Evolutionary conservation across 2,329 filamentous ascomycete genomes (phyloP), one percentile per base, ranked within the genome.

Genomic region (Trichoderma breve): DNA sequence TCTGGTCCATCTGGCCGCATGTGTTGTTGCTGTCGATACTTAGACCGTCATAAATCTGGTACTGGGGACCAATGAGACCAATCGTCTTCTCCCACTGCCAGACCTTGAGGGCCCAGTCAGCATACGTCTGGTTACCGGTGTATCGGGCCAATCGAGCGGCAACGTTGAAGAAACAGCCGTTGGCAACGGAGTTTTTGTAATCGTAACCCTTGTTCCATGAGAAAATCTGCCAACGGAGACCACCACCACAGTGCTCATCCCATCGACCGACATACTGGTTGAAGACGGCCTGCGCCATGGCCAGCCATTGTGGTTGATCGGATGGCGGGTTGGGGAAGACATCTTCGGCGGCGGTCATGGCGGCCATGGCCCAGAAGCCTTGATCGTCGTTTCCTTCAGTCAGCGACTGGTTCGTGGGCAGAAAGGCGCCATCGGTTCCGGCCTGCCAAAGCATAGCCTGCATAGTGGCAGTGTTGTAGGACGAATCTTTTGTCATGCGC

Each of bases 221-320:
- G 82, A 91, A 95, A 73, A 97, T 92, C 82, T 97, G 94, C 94
- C 94, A 97, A 74, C 92, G 89, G 75, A 97, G 81, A 11, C 94
- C 94, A 64, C 94, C 94, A 61, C 83, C 84, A 80, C 94, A 97
- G 69, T 79, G 74, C 0, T 82, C 77, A 75, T 96, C 90, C 91
- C 93, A 95, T 26, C 93, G 88, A 24, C 82, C 81, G 2, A 88
- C 89, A 77, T 94, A 93, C 65, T 91, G 90, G 82, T 95, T 94
- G 81, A 95, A 97, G 2, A 93, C 91, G 12, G 91, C 92, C 80
- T 94, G 92, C 0, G 88, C 91, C 68, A 96, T 86, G 7, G 90
- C 89, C n/a, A 96, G 86, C 92, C 84, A 97, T 73, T 92, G 90
- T 0, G 92, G 89, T 68, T 90, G 79, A 71, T 86, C 87, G 0